Evolutionary conservation across 2,329 filamentous ascomycete species (phyloP).

Genomic region (Penicillium sp.): DNA sequence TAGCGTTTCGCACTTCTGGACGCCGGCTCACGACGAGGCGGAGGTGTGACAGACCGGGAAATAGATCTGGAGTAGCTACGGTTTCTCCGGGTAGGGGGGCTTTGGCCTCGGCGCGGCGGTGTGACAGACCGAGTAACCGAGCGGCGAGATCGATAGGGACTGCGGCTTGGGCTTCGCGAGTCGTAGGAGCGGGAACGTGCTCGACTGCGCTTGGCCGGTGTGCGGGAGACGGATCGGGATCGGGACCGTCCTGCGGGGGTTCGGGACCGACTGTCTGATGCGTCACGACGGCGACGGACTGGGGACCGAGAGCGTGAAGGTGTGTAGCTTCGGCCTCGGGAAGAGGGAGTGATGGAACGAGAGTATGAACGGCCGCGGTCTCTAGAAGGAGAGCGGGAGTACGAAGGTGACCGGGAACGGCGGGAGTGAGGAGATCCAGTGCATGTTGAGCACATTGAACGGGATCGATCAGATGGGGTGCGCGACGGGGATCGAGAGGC

Average conservation of each 20-base stretch:
- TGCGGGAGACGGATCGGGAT: conserved; percentile 29
- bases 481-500: conserved; percentile 66
- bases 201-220: conserved; percentile 29
- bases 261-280: conserved; percentile 38
- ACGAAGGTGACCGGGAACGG: conserved; percentile 45
- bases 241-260: conserved; percentile 23
- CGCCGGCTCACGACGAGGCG: conserved; percentile 19
- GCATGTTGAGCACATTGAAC: conserved; percentile 37
- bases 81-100: conserved; percentile 19
- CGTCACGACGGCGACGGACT: conserved; percentile 31
- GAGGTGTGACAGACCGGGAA: conserved; percentile 31
- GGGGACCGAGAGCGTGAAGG: conserved; percentile 41
- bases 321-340: conserved; percentile 37
- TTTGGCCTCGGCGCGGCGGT: conserved; percentile 24
- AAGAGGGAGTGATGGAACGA: conserved; percentile 34
- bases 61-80: conserved; percentile 36
- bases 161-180: conserved; percentile 28
- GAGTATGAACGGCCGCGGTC: conserved; percentile 35
- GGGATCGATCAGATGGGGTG: conserved; percentile 36
- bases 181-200: conserved; percentile 24
- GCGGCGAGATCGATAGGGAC: conserved; percentile 24
- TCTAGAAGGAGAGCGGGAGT: conserved; percentile 39
- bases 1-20: conserved; percentile 20
- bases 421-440: conserved; percentile 36
- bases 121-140: conserved; percentile 34